A percentile compares a stretch with the other conserved stretches of the same genome.
Evolutionary conservation across 495 filamentous ascomycete genomes (phyloP).

Genomic region (Durotheca rogersii): DNA sequence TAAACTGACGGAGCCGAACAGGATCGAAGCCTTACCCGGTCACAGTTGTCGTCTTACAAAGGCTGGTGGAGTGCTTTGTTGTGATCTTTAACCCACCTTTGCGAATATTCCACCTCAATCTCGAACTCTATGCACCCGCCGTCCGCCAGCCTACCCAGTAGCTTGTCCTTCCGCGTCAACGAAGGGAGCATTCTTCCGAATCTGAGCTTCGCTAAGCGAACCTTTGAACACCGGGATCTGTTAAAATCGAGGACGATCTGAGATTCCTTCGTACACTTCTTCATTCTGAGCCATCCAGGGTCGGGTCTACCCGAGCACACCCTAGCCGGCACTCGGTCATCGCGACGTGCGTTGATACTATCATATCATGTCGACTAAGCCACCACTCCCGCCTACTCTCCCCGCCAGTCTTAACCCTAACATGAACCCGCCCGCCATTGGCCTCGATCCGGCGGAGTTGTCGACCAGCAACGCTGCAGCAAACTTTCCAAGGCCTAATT

Average conservation of each 20-base stretch:
- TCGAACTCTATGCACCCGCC: conserved; percentile 15
- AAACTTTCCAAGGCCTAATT: conserved; percentile 24
- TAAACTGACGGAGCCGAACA: background rate
- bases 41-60: background rate
- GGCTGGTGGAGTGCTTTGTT: conserved; percentile 4
- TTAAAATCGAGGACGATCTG: too few relatives aligned
- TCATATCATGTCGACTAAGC: conserved; percentile 28
- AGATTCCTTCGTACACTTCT: conserved; percentile 1
- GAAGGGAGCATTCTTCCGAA: background rate
- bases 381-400: conserved; percentile 16
- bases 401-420: conserved; percentile 15
- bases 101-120: background rate
- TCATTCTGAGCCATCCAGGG: conserved; percentile 17
- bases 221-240: conserved; percentile 2
- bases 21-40: background rate
- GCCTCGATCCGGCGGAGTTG: conserved; percentile 18
- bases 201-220: conserved; percentile 11
- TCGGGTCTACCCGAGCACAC: background rate
- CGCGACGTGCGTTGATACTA: conserved; percentile 20
- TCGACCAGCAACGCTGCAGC: conserved; percentile 11
- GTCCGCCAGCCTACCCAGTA: conserved; percentile 6
- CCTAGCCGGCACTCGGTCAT: conserved; percentile 12
- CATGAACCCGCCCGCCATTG: conserved; percentile 26
- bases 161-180: background rate
- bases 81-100: background rate